These are phyloP conservation scores for Daldinia sp. DNA, from an alignment of 2,329 filamentous ascomycete species.

Conservation along the genomic window DNA sequence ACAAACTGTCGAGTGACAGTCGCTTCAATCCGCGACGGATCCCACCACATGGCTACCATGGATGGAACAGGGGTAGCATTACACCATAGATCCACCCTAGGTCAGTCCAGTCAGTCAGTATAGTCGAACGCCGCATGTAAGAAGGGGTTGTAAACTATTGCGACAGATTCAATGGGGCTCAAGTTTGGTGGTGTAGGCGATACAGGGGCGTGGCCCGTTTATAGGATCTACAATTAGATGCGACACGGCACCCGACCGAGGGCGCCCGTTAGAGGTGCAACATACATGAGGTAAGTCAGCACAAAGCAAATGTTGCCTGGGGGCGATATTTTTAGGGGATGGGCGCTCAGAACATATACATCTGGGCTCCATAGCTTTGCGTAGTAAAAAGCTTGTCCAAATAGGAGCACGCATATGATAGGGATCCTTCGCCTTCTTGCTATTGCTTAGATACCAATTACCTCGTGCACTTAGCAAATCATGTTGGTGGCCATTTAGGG, in stretches of 20 bases:
- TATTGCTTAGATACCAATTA: conserved; percentile 32
- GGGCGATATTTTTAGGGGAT: conserved; percentile 29
- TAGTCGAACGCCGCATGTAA: conserved; percentile 33
- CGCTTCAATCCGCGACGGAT: conserved; percentile 74
- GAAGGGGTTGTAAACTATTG: conserved; percentile 25
- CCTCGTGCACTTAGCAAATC: conserved; percentile 41
- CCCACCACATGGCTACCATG: conserved; percentile 72
- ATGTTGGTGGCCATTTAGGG: conserved; percentile 40
- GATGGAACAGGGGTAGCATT: conserved; percentile 46
- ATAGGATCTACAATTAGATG: conserved; percentile 35
- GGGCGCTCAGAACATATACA: conserved; percentile 33
- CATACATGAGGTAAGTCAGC: conserved; percentile 37
- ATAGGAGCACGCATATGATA: conserved; percentile 32
- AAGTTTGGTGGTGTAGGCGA: conserved; percentile 36
- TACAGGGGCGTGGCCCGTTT: conserved; percentile 31
- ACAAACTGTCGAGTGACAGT: conserved; percentile 78
- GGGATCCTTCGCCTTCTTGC: conserved; percentile 25
- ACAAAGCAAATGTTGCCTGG: conserved; percentile 35
- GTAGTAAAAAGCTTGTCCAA: conserved; percentile 32
- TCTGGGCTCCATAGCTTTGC: conserved; percentile 30
- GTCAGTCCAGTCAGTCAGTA: conserved; percentile 32
- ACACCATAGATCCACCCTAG: conserved; percentile 42
- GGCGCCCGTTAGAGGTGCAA: conserved; percentile 37
- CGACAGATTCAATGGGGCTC: conserved; percentile 22
- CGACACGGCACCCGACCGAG: conserved; percentile 35